Base-by-base conservation (phyloP, 208 protist genomes). In the Trypanosoma lewisi region DNA sequence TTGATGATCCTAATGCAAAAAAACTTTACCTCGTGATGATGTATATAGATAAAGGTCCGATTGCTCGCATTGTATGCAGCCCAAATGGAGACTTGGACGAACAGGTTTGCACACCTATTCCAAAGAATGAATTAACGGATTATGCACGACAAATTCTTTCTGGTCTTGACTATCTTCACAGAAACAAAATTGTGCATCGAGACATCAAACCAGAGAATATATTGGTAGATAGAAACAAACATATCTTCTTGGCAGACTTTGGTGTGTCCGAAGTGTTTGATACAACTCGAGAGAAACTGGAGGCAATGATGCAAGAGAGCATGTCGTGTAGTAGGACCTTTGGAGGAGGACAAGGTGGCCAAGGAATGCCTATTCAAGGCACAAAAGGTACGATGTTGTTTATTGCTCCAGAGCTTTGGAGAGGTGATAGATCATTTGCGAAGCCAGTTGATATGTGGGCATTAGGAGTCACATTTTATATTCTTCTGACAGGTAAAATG, bases 1-100 rank as follows among this genome's bases (percentile, higher is more conserved):
- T 98, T 62, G 94, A 98, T 63, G 97, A 99, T 76, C 93, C 91
- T 2, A 64, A 67, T 19, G 76, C 78, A 17, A 87, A 95, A 45
- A 86, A 85, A 42, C 52, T 98, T 31, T 98, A 95, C 49, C 67
- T 98, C 19, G 90, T 98, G 17, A 87, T 98, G 73, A 91, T 97
- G 80, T 98, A 97, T 63, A 76, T 91, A n/a, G 71, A 87, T 55
- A 73, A 61, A 16, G 87, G 87, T 21, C 71, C 82, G 14, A 73
- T 94, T 39, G 80, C 69, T 17, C 54, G 72, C 50, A 49, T 89
- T 19, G 25, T 66, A 33, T 67, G 67, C 57, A 28, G 19, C 47
- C 42, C 53, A 23, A n/a, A 30, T 42, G 31, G 30, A 30, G 58
- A 70, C 55, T 52, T 36, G 11, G 54, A 67, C 17, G 70, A 67